Conservation (phyloP, 495 filamentous ascomycete genomes). For the Aspergillus baeticus region DNA sequence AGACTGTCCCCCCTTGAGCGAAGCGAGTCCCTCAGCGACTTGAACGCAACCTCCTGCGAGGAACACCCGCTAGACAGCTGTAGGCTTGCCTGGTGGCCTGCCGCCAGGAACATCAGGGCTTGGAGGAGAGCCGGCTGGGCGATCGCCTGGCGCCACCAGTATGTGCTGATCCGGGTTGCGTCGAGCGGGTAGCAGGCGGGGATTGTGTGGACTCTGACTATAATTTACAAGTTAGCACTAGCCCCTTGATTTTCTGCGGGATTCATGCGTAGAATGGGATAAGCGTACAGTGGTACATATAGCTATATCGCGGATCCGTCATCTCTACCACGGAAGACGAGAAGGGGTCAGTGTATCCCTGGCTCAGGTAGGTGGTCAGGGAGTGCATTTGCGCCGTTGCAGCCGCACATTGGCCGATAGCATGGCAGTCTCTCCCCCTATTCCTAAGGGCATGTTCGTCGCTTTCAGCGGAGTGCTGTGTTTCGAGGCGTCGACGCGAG, state of each 20-base stretch:
- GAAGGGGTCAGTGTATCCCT: constrained; percentile 9
- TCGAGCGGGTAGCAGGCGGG: constrained; percentile 9
- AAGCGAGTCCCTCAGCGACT: not conserved
- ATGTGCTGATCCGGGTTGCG: constrained; percentile 5
- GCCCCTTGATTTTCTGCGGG: no score
- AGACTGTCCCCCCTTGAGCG: not conserved
- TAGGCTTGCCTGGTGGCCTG: constrained; percentile 9
- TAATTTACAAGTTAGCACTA: no score
- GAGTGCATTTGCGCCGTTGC: not conserved
- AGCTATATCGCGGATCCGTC: constrained; percentile 1
- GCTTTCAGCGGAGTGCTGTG: not conserved
- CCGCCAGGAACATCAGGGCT: constrained; percentile 7
- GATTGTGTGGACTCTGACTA: constrained; percentile 8
- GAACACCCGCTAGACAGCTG: not conserved
- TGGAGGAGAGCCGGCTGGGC: constrained; percentile 8
- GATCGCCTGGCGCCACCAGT: not conserved
- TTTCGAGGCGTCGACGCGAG: not conserved
- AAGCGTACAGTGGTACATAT: constrained; percentile 7
- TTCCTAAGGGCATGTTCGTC: not conserved
- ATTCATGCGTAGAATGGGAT: not conserved
- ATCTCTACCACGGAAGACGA: constrained; percentile 1
- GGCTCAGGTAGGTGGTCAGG: constrained; percentile 6
- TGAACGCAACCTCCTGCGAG: not conserved
- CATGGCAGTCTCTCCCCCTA: no score
- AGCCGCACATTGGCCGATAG: no score